Base-by-base conservation (phyloP, 768 basidiomycete genomes). In the Naganishia vaughanmartiniae region DNA sequence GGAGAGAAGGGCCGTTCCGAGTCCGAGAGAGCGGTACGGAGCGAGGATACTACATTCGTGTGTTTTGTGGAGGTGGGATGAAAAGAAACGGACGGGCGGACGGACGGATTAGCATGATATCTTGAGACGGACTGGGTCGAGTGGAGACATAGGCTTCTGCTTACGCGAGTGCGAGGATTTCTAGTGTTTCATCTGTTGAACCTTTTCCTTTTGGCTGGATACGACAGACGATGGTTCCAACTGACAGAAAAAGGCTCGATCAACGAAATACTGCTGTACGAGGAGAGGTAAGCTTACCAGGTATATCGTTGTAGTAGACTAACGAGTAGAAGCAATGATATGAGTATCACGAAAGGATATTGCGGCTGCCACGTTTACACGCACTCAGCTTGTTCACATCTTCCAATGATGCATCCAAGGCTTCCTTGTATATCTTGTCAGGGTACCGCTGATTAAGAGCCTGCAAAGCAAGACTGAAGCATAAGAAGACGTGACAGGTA, bases 241-340 rank as follows among this genome's bases (percentile, higher is more conserved):
- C 79, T 63, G 26, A 36, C 26, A 14, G 19, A 30, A 54, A 34
- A 21, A 24, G 26, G 28, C 1, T 26, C 48, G 46, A 46, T 46
- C 46, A 48, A 24, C 17, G 11, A 66, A 11, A 6, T 12, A 51
- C 12, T 26, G 9, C 7, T 34, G 33, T 5, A 11, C 15, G 10
- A 30, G 28, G 15, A 28, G 30, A n/a, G 28, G 15, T 10, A 0
- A n/a, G 28, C 68, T 48, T 19, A 69, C 68, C 68, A 51, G 79
- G 79, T 65, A 80, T 80, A 70, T 80, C 79, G 28, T 73, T 76
- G 66, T 79, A 80, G 67, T 80, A 80, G 57, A 80, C 79, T 80
- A 65, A n/a, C 21, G 17, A 39, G 24, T 53, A 12, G 30, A 33
- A 28, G 24, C 36, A 30, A 48, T 53, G 4, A 46, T 21, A 33